Base-by-base conservation (phyloP, 2,329 filamentous ascomycete genomes). In the Paracorniculantispora psalliotae region DNA sequence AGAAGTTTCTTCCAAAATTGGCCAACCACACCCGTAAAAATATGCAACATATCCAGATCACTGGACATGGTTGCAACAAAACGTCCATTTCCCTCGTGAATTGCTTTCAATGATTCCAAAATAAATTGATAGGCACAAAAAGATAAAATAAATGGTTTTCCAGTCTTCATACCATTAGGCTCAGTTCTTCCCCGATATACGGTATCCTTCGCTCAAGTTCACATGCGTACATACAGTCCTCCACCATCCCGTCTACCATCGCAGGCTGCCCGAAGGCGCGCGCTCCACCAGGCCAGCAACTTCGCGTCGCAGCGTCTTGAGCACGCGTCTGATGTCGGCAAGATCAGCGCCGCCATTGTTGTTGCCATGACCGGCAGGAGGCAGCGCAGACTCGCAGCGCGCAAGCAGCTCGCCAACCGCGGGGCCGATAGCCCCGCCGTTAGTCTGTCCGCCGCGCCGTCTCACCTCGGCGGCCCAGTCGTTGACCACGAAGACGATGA, bases 401-500 rank as follows among this genome's bases (percentile, higher is more conserved):
- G 69, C 72, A 44, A 85, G 72, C 39, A 85, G 70, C 30, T 84
- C 81, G 23, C 73, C 72, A 26, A 83, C 75, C 67, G 78, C 79
- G 4, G 67, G 67, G 7, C 74, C 71, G 25, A 80, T 74, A 8
- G 69, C 67, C 1, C 71, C 71, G 15, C 74, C 72, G 65, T 74
- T 75, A 54, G 69, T 68, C 39, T 68, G 68, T 47, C 75, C 77
- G 52, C 77, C 78, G 17, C 76, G 75, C 49, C 80, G 71, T 64
- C 80, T 77, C 6, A 79, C 72, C 59, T 82, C 79, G 25, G 75
- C 73, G 15, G 77, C 74, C 80, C 80, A 83, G 57, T 74, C 72
- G 56, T 76, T 75, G 12, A 83, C 75, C 1, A 76, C 76, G 53
- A 74, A 76, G 39, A 76, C 72, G 63, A 85, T 81, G 71, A 82